Conservation (phyloP, 2,329 filamentous ascomycete genomes). For the Neonectria ditissima region DNA sequence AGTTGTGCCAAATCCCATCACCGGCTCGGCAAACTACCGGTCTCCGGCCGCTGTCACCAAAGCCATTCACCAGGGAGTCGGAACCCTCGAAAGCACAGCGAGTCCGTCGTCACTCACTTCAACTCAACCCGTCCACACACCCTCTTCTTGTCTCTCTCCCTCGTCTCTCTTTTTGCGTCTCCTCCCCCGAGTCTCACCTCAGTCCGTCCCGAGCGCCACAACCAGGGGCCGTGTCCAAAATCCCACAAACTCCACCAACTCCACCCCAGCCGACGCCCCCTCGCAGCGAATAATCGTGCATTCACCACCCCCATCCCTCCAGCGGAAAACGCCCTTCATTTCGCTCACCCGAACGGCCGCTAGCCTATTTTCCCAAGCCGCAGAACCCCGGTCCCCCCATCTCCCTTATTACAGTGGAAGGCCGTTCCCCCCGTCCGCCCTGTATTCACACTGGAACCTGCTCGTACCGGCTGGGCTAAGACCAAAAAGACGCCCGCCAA, state of each 20-base stretch:
- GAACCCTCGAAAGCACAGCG: too few species aligned
- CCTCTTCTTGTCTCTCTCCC: not conserved
- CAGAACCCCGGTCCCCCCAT: too few species aligned
- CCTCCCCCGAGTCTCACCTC: not conserved
- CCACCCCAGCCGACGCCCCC: conserved; percentile 1
- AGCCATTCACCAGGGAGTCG: conserved; percentile 4
- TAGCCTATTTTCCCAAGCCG: conserved; percentile 16
- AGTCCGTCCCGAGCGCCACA: conserved; percentile 28
- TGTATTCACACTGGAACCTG: too few species aligned
- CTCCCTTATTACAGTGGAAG: too few species aligned
- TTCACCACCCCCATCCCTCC: conserved; percentile 20
- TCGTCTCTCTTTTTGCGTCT: not conserved
- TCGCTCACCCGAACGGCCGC: conserved; percentile 32
- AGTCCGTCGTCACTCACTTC: too few species aligned
- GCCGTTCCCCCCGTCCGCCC: too few species aligned
- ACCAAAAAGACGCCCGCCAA: too few species aligned
- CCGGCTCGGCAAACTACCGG: conserved; percentile 20
- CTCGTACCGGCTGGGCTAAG: too few species aligned
- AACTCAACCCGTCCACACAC: conserved; percentile 1
- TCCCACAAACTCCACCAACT: conserved; percentile 11
- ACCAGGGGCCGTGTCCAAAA: conserved; percentile 25
- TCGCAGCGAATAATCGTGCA: conserved; percentile 21
- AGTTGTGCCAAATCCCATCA: conserved; percentile 31
- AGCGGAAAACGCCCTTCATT: conserved; percentile 40
- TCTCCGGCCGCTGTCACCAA: conserved; percentile 7